Base-by-base conservation (phyloP, 441 rosid genomes). In the Daphne laureola region DNA sequence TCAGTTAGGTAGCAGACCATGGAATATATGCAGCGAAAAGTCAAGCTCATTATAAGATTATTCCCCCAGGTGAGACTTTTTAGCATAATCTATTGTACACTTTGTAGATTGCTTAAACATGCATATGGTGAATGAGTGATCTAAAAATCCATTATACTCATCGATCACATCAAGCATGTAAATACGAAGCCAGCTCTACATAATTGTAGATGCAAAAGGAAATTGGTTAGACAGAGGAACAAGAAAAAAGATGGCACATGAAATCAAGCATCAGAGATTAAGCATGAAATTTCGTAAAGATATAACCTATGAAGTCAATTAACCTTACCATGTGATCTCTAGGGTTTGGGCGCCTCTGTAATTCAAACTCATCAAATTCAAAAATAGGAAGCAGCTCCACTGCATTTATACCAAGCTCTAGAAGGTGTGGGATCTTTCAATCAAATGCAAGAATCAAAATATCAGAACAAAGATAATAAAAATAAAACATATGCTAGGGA, bases 341-440 rank as follows among this genome's bases (percentile, higher is more conserved):
- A 17, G 95, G 95, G 66, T 89, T 93, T 64, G 71, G 74, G 45
- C 74, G 86, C 80, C 96, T 83, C 70, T 93, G 96, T 53, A 93
- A 80, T 78, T 93, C 98, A 54, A 89, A 77, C 69, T 93, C 98
- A 52, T 93, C 98, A 64, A 83, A 93, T 69, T 93, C 98, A 53
- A 89, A 93, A 55, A 93, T 78, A 5, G 97, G 97, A 50, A 89
- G 76, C 73, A 89, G 67, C 81, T 89, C 98, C 72, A 92, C 90
- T 4, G 97, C 95, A 78, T 83, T 93, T 65, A 89, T 72, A 58
- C 95, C 96, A 59, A 93, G 84, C 74, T 89, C 93, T 53, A 76
- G 64, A 73, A 93, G 90, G 71, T 92, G 90, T 49, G 97, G 97
- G 49, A 92, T 84, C 97, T 93, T 66, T 26, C 51, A 73, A 63